Percentiles rank a stretch among this genome's conserved stretches.
phyloP scores from a whole-genome alignment of 1,139 yeast species.

The Blastobotrys arbuscula region DNA sequence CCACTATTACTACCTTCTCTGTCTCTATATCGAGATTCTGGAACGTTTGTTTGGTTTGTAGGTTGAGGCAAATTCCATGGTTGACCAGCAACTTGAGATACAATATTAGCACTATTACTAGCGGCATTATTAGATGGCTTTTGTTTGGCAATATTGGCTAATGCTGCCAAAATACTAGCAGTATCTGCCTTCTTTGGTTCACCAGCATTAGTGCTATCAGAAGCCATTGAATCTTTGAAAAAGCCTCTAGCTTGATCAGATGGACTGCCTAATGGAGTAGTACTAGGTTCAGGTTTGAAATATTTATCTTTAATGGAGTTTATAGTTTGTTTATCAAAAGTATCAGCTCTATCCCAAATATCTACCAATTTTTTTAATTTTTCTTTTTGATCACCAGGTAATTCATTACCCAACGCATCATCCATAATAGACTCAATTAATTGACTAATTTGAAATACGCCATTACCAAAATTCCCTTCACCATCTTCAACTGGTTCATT shows the following conservation, averaged over 20 bases:
- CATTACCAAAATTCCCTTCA: slow-evolving; percentile 73
- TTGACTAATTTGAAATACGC: slow-evolving; percentile 42
- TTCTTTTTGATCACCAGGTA: slow-evolving; percentile 36
- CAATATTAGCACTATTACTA: not conserved
- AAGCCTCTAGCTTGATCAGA: slow-evolving; percentile 22
- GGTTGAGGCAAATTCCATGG: slow-evolving; percentile 11
- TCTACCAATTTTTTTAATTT: slow-evolving; percentile 80
- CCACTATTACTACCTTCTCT: not conserved
- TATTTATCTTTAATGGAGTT: slow-evolving; percentile 33
- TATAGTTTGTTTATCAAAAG: slow-evolving; percentile 58
- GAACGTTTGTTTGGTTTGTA: slow-evolving; percentile 8
- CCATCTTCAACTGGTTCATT: slow-evolving; percentile 42
- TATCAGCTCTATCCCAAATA: slow-evolving; percentile 85
- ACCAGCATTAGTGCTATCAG: slow-evolving; percentile 12
- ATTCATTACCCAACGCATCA: slow-evolving; percentile 27
- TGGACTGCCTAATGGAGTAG: slow-evolving; percentile 22
- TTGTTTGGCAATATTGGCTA: slow-evolving; percentile 36
- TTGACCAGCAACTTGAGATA: not conserved
- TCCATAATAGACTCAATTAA: slow-evolving; percentile 32
- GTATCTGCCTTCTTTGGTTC: slow-evolving; percentile 29
- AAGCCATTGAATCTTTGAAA: slow-evolving; percentile 19
- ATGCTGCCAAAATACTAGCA: slow-evolving; percentile 37
- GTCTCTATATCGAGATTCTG: not conserved
- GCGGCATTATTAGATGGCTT: slow-evolving; percentile 24
- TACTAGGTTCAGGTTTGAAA: slow-evolving; percentile 14